Base-by-base conservation (phyloP, 2,329 filamentous ascomycete species). In the Cladophialophora immunda region DNA sequence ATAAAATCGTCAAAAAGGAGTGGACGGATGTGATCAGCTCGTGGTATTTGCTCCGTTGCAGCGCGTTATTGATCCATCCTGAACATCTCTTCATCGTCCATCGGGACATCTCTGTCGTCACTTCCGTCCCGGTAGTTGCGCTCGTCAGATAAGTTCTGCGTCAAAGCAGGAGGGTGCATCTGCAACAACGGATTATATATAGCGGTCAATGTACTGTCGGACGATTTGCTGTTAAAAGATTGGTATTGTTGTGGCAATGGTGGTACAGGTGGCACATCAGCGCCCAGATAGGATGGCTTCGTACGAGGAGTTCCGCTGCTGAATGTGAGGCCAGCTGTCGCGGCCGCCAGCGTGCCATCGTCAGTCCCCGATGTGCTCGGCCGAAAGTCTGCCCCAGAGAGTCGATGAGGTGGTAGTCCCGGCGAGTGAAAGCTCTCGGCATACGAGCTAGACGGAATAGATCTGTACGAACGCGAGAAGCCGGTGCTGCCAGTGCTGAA, bases 61-160 rank as follows among this genome's bases (percentile, higher is more conserved):
- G 45, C 70, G 81, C 32, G n/a, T 79, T 84, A 95, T 79, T 97
- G 93, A 81, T 99, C 95, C 94, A 98, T 98, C 65, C 94, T 94
- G 83, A 99, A 99, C 74, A 98, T 91, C 76, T 94, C 94, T 72
- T 97, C 94, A 72, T 98, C 94, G 70, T 97, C 93, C 63, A 71
- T 68, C 15, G 68, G 71, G 83, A 70, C 85, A 83, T 78, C 85
- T 65, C 89, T 88, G 71, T 87, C 82, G 73, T 86, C 87, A 58
- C 88, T 87, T 71, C 89, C 87, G 85, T 89, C 91, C 79, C 89
- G 89, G 64, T 91, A 86, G 73, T 91, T 90, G 65, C 88, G 76
- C 76, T 84, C 78, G 74, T 83, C 79, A 50, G 81, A 83, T 60
- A 83, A 74, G 71, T 81, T 79, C 74, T 83, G 83, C 19, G 81